Percentiles rank a stretch among this genome's conserved stretches.
Evolutionary conservation across 2,329 filamentous ascomycete genomes (phyloP).

Genomic region (Thermoascus crustaceus): DNA sequence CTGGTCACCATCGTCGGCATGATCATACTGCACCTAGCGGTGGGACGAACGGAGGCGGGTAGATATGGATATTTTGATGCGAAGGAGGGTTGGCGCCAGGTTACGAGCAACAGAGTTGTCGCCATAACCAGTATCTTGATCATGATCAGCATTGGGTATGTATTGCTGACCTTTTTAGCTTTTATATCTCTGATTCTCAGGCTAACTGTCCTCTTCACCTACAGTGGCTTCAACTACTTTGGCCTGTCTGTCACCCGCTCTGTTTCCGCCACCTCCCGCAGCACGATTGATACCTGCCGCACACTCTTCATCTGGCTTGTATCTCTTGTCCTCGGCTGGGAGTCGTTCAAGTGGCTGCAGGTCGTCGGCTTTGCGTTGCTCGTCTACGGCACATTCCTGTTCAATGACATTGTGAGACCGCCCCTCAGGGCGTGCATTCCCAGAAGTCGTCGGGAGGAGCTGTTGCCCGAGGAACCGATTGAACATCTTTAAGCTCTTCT

Average conservation of each 20-base stretch:
- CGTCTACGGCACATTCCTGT: constrained; percentile 93
- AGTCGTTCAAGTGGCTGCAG: constrained; percentile 95
- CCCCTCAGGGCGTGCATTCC: constrained; percentile 63
- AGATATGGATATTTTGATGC: constrained; percentile 83
- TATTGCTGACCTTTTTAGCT: constrained; percentile 11
- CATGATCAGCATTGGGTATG: constrained; percentile 95
- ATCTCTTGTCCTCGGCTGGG: constrained; percentile 87
- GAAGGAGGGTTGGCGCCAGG: constrained; percentile 72
- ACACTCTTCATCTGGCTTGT: constrained; percentile 98
- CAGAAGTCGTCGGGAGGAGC: constrained; percentile 39
- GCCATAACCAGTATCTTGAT: constrained; percentile 74
- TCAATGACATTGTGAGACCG: constrained; percentile 86
- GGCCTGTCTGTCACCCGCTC: constrained; percentile 83
- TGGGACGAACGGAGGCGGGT: constrained; percentile 68
- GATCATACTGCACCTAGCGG: constrained; percentile 65
- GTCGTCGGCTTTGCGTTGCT: constrained; percentile 79
- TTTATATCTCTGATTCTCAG: background rate
- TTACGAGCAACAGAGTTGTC: constrained; percentile 63
- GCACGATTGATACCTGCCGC: constrained; percentile 89
- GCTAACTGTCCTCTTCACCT: constrained; percentile 3
- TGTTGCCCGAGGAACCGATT: constrained; percentile 76
- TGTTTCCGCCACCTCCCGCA: constrained; percentile 86
- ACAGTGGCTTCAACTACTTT: constrained; percentile 96
- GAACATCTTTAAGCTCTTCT: constrained; percentile 50
- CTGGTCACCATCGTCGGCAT: constrained; percentile 68